A percentile compares a stretch with the other conserved stretches of the same genome.
Conservation (phyloP, 805 yeast genomes). For the Candida adriatica region DNA sequence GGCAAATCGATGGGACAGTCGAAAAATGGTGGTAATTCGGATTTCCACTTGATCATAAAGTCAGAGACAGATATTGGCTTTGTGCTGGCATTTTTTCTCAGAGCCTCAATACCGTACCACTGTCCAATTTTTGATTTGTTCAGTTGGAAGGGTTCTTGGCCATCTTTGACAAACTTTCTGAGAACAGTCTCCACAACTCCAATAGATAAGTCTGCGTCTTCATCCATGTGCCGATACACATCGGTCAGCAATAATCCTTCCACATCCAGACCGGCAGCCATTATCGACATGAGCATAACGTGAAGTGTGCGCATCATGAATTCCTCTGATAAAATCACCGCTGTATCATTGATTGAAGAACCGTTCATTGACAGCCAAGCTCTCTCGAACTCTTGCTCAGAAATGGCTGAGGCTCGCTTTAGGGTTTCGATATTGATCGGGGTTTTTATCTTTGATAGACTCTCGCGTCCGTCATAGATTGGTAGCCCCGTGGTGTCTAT, state of each 20-base stretch:
- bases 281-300: constrained; percentile 30
- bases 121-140: constrained; percentile 37
- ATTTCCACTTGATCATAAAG: constrained; percentile 57
- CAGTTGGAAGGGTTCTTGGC: constrained; percentile 28
- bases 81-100: constrained; percentile 32
- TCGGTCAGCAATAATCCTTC: constrained; percentile 25
- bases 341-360: constrained; percentile 39
- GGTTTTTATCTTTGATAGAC: constrained; percentile 5
- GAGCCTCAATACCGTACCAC: constrained; percentile 59
- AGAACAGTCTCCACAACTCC: constrained; percentile 45
- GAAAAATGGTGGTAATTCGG: constrained; percentile 55
- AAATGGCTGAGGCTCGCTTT: constrained; percentile 42
- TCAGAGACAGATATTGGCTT: constrained; percentile 36
- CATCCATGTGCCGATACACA: constrained; percentile 24
- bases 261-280: constrained; percentile 29
- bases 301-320: constrained; percentile 30
- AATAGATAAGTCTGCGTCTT: constrained; percentile 29
- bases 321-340: constrained; percentile 30
- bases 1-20: constrained; percentile 51
- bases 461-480: constrained; percentile 29
- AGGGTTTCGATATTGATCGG: constrained; percentile 25
- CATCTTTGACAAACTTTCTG: constrained; percentile 34
- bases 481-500: constrained; percentile 30
- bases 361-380: constrained; percentile 54
- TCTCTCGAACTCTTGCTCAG: constrained; percentile 42